phyloP scores from a whole-genome alignment of 2,329 filamentous ascomycete genomes.

The Metarhizium guizhouense region DNA sequence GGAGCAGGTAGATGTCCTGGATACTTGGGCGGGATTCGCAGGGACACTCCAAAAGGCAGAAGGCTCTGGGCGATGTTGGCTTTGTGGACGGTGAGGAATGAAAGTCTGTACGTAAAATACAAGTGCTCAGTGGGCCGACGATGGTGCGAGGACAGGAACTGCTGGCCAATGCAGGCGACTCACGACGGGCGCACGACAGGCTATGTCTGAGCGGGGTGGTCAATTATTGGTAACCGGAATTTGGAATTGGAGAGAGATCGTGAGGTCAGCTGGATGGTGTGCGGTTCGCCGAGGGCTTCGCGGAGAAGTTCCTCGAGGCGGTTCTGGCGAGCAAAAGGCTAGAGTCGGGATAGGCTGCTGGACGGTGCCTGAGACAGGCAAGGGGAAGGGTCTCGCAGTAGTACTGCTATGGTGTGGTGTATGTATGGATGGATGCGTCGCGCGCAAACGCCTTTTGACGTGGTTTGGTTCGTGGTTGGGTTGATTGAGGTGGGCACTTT shows the following conservation, averaged over 20 bases:
- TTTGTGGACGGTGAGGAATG: slow-evolving; percentile 4
- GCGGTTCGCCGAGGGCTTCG: neutral
- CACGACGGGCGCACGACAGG: slow-evolving; percentile 8
- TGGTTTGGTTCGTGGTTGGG: neutral
- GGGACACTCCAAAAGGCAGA: neutral
- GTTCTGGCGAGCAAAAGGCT: neutral
- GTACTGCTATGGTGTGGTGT: no score
- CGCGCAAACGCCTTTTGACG: neutral
- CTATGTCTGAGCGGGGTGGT: slow-evolving; percentile 2
- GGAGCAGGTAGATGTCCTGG: slow-evolving; percentile 5
- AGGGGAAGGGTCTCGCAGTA: no score
- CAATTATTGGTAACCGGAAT: slow-evolving; percentile 1
- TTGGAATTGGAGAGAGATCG: slow-evolving; percentile 1
- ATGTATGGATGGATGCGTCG: neutral
- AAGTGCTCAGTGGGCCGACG: slow-evolving; percentile 23
- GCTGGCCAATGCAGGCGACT: slow-evolving; percentile 19
- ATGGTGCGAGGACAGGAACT: slow-evolving; percentile 11
- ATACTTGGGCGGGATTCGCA: slow-evolving; percentile 6
- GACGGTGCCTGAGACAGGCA: neutral
- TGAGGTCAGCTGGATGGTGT: slow-evolving; percentile 1
- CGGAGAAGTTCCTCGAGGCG: neutral
- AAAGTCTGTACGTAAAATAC: slow-evolving; percentile 26
- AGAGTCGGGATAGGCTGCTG: neutral
- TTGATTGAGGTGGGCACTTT: neutral
- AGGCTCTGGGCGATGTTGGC: neutral